Percentiles rank a stretch among this genome's conserved stretches.
phyloP scores from a whole-genome alignment of 208 protist genomes.

The Trypanosoma cruzi region DNA sequence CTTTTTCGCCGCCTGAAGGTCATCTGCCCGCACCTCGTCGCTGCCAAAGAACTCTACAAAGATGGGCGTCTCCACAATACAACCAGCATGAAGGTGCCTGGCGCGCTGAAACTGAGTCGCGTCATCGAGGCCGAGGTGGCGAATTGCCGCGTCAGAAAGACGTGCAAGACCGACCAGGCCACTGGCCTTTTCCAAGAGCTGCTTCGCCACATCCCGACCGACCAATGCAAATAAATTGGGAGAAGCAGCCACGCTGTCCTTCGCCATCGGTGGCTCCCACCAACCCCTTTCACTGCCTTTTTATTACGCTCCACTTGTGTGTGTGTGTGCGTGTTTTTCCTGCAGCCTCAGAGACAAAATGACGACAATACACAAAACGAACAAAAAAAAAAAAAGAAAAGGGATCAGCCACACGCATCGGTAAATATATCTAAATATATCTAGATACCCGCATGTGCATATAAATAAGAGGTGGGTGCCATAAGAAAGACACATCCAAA shows the following conservation, averaged over 20 bases:
- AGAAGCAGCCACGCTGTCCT: conserved; percentile 20
- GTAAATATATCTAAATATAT: no score
- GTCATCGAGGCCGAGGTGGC: conserved; percentile 66
- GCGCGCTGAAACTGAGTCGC: conserved; percentile 31
- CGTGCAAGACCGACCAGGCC: conserved; percentile 53
- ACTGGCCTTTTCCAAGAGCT: conserved; percentile 54
- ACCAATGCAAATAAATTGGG: conserved; percentile 70
- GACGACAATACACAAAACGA: no score
- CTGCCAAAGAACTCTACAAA: conserved; percentile 69
- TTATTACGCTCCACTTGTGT: no score
- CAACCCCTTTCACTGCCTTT: no score
- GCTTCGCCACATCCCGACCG: conserved; percentile 38
- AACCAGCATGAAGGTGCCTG: conserved; percentile 55
- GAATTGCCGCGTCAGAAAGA: conserved; percentile 65
- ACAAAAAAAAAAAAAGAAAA: no score
- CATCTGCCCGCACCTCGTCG: conserved; percentile 40
- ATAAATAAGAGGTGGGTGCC: no score
- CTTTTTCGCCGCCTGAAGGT: conserved; percentile 68
- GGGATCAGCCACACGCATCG: no score
- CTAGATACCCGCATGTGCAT: no score
- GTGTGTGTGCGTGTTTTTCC: no score
- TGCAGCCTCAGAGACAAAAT: no score
- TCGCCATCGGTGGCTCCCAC: background rate
- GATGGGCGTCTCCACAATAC: conserved; percentile 55
- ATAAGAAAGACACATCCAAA: no score